These are phyloP conservation scores for Coelastrella sp. DNA, from an alignment of 139 green algal species.

Conservation along the genomic window DNA sequence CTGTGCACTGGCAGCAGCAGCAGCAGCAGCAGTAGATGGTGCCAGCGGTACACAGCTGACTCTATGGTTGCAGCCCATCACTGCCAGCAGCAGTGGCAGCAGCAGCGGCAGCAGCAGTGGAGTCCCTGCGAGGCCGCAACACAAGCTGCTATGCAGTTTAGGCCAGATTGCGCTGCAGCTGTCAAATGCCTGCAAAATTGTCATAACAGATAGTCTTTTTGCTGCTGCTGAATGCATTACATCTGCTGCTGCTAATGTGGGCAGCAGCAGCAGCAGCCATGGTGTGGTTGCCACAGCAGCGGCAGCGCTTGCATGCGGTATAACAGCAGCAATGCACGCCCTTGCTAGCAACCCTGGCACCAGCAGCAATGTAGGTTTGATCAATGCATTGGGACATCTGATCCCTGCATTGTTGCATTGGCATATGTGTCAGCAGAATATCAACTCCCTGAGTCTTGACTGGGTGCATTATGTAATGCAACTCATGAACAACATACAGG, in stretches of 20 bases:
- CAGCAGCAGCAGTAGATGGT: slow-evolving; percentile 7
- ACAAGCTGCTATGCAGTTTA: too few species aligned
- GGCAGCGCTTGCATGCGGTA: background rate
- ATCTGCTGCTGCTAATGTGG: background rate
- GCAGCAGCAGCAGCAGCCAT: background rate
- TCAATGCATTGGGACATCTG: background rate
- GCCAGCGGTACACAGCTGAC: background rate
- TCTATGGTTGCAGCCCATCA: background rate
- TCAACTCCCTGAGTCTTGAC: background rate
- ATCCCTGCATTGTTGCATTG: background rate
- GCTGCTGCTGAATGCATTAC: too few species aligned
- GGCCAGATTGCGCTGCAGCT: background rate
- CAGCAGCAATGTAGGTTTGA: background rate
- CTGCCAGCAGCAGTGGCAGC: slow-evolving; percentile 2
- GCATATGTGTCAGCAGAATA: background rate
- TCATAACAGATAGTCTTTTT: too few species aligned
- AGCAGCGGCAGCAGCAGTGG: background rate
- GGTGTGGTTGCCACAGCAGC: background rate
- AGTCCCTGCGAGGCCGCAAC: too few species aligned
- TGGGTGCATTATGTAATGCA: background rate
- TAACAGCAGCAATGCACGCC: too few species aligned
- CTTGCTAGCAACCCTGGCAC: background rate
- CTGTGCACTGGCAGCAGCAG: background rate
- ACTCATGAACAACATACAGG: background rate
- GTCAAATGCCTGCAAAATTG: background rate